Conservation (phyloP, 2,329 filamentous ascomycete species). For the Fusarium musae region DNA sequence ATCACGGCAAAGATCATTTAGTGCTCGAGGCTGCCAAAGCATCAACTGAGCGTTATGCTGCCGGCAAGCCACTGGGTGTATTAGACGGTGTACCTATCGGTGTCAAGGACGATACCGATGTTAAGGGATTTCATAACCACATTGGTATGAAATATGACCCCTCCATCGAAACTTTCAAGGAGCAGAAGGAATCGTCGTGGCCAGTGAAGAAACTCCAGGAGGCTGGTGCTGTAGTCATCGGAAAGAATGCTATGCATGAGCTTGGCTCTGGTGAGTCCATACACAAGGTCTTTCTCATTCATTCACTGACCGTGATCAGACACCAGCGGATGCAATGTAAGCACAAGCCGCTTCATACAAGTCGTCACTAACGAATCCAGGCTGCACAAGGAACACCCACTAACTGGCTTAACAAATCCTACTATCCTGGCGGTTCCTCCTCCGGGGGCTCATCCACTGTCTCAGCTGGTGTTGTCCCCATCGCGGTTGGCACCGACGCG, state of each 20-base stretch:
- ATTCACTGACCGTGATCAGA: slow-evolving; percentile 56
- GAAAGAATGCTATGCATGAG: slow-evolving; percentile 84
- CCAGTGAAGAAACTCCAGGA: slow-evolving; percentile 77
- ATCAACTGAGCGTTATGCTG: slow-evolving; percentile 77
- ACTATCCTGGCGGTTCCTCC: slow-evolving; percentile 85
- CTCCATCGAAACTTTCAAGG: slow-evolving; percentile 61
- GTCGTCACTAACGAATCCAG: slow-evolving; percentile 55
- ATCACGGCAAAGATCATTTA: slow-evolving; percentile 64
- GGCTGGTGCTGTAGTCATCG: slow-evolving; percentile 78
- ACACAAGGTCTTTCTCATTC: not conserved
- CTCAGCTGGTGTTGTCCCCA: slow-evolving; percentile 76
- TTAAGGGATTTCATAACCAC: slow-evolving; percentile 76
- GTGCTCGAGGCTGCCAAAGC: slow-evolving; percentile 75
- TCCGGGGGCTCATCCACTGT: slow-evolving; percentile 80
- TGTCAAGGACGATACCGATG: slow-evolving; percentile 82
- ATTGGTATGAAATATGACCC: slow-evolving; percentile 72
- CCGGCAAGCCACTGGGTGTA: slow-evolving; percentile 72
- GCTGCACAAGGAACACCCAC: slow-evolving; percentile 77
- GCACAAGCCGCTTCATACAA: slow-evolving; percentile 19
- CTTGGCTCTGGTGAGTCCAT: slow-evolving; percentile 71
- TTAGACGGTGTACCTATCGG: slow-evolving; percentile 86
- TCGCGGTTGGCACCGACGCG: slow-evolving; percentile 79
- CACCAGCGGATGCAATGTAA: slow-evolving; percentile 82
- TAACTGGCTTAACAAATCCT: slow-evolving; percentile 80
- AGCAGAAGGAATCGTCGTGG: slow-evolving; percentile 70